Evolutionary conservation across 768 basidiomycete genomes (phyloP), one percentile per base, ranked within the genome.

Genomic region (Mrakia gelida): DNA sequence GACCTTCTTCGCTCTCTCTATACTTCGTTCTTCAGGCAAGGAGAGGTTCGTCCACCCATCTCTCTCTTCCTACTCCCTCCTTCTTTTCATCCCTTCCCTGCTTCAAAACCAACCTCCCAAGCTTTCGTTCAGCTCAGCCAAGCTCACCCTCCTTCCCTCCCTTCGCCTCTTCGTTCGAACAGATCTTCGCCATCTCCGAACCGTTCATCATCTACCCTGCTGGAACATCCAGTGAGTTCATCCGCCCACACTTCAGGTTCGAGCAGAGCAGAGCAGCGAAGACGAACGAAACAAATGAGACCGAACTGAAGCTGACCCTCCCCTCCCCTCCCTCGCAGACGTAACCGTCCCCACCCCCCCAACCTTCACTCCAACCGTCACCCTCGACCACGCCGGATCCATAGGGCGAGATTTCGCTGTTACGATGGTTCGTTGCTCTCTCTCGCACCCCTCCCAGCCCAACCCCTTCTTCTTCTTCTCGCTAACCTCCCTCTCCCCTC

Each of bases 121-220:
- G 45, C 45, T 45, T 45, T 45, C 45, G 45, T 45, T 28, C 26
- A 59, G 52, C 52, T 54, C 16, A 26, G 59, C 59, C 59, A 59
- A 59, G 59, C 59, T 59, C 28, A 59, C 59, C 28, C 21, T 59
- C 59, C 26, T 52, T 21, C 49, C 49, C 15, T 52, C 49, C 49
- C 49, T 21, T 18, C 26, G 2, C 59, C 0, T 59, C 28, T 23
- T 23, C 45, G 26, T 56, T n/a, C 21, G 26, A 9, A 7, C 59
- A 59, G 59, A 59, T 59, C 59, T 59, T 59, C 59, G 59, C 59
- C 59, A 59, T 59, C 59, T 59, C 59, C 2, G 59, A 59, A n/a
- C 23, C 28, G 1, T 59, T 59, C 59, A 59, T 28, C 59, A 59
- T 59, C 59, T 59, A 59, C 59, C 26, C 59, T n/a, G 59, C 59